Evolutionary conservation across 495 filamentous ascomycete genomes (phyloP).

Genomic region (Neurospora tetrasperma): DNA sequence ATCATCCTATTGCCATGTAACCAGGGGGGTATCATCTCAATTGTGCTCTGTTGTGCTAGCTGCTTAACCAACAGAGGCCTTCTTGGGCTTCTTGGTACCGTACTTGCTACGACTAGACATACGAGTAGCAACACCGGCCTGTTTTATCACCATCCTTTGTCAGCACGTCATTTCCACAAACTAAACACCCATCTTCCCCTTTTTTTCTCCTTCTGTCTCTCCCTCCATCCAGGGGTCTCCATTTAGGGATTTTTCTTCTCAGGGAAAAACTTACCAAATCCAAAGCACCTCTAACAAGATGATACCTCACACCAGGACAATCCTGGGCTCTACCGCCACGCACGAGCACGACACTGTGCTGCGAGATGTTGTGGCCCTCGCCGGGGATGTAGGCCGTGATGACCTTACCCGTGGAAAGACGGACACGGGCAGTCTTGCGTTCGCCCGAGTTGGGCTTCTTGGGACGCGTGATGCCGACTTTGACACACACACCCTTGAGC

Average conservation of each 20-base stretch:
- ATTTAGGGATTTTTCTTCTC: no score
- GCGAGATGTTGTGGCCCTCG: conserved; percentile 97
- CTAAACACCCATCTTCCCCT: no score
- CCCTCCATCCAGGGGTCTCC: no score
- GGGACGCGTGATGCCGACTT: conserved; percentile 82
- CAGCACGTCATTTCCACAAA: conserved; percentile 1
- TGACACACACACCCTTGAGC: conserved; percentile 91
- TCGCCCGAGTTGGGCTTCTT: conserved; percentile 99
- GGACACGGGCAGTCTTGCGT: conserved; percentile 79
- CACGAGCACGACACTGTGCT: conserved; percentile 93
- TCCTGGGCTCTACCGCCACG: conserved; percentile 86
- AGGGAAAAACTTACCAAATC: conserved; percentile 63
- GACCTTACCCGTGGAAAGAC: conserved; percentile 76
- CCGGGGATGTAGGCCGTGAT: conserved; percentile 90
- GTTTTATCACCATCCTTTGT: conserved; percentile 1
- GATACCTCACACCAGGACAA: conserved; percentile 97
- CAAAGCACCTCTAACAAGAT: conserved; percentile 80
- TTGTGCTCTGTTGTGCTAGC: background rate
- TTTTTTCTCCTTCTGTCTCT: no score
- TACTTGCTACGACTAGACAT: conserved; percentile 86
- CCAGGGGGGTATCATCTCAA: background rate
- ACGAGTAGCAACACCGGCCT: conserved; percentile 81
- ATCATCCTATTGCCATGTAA: background rate
- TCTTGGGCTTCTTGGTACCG: conserved; percentile 97
- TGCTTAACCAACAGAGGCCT: conserved; percentile 36